Evolutionary conservation across 2,329 filamentous ascomycete genomes (phyloP).

Genomic region (Diaporthe ilicicola): DNA sequence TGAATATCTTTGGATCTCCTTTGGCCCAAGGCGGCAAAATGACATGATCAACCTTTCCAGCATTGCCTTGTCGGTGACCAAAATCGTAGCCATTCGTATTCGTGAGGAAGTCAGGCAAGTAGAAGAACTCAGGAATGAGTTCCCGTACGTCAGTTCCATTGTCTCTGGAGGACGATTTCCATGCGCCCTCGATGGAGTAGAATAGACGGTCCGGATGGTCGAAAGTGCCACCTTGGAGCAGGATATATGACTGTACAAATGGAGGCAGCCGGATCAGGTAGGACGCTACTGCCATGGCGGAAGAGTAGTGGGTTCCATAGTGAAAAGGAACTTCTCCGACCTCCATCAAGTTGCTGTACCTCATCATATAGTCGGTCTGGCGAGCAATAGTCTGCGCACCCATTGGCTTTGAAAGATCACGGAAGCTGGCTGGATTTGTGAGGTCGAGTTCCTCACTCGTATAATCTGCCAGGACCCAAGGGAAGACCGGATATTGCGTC

Average conservation of each 20-base stretch:
- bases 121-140: conserved; percentile 97
- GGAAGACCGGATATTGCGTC: conserved; percentile 97
- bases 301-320: conserved; percentile 98
- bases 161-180: conserved; percentile 86
- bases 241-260: conserved; percentile 93
- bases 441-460: conserved; percentile 92
- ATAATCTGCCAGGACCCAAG: conserved; percentile 96
- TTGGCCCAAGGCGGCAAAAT: conserved; percentile 96
- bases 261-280: conserved; percentile 95
- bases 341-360: conserved; percentile 88
- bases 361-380: conserved; percentile 81
- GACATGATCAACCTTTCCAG: conserved; percentile 83
- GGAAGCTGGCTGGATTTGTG: conserved; percentile 82
- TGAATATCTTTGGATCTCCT: conserved; percentile 93
- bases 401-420: conserved; percentile 95
- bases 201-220: conserved; percentile 96
- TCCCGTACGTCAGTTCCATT: conserved; percentile 96
- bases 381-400: conserved; percentile 83
- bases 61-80: conserved; percentile 83
- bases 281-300: conserved; percentile 97
- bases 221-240: conserved; percentile 94
- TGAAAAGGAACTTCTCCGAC: conserved; percentile 95
- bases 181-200: conserved; percentile 89
- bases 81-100: conserved; percentile 97
- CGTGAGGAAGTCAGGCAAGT: conserved; percentile 91